Evolutionary conservation across 1,284 basidiomycete genomes (phyloP), one percentile per base, ranked within the genome.

Genomic region (Microbotryum intermedium): DNA sequence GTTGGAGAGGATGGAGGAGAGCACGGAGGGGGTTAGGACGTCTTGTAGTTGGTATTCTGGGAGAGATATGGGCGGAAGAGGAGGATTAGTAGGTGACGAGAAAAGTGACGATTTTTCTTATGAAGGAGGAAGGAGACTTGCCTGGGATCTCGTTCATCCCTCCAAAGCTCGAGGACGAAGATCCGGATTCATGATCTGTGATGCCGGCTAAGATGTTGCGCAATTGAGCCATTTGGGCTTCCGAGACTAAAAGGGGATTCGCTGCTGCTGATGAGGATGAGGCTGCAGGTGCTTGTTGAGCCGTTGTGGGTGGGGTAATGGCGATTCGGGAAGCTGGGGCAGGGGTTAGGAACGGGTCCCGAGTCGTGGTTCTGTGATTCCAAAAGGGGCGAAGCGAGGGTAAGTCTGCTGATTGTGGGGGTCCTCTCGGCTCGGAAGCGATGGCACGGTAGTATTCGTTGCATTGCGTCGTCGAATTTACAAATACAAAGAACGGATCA

Each of bases 11-110:
- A 71, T 58, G 18, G 68, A 46, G 1, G 54, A 25, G 44, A 67
- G 53, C 43, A 48, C 42, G 3, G 65, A 53, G 16, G 70, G 49
- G 11, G 66, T 57, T 18, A 70, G 60, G 50, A 71, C 64, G 58
- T 69, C 68, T 16, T 66, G 55, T 48, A 71, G 65, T 21, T 57
- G 47, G 59, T 50, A 69, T 5, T 51, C 61, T 66, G 52, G 6
- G 23, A 6, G 18, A 3, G n/a, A n/a, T n/a, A n/a, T n/a, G 29
- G 10, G 4, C 26, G 28, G 20, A 21, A 26, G 30, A 23, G 20
- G 5, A 5, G 29, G 20, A 8, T 6, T n/a, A 25, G 42, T 29
- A 53, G 54, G 7, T 56, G 53, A 10, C 51, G 43, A 34, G 60
- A 60, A 25, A 52, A 49, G 9, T 59, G 34, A n/a, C n/a, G 46